Evolutionary conservation across 306 rosid genomes (phyloP), one percentile per base, ranked within the genome.

Genomic region (Quillaja saponaria): DNA sequence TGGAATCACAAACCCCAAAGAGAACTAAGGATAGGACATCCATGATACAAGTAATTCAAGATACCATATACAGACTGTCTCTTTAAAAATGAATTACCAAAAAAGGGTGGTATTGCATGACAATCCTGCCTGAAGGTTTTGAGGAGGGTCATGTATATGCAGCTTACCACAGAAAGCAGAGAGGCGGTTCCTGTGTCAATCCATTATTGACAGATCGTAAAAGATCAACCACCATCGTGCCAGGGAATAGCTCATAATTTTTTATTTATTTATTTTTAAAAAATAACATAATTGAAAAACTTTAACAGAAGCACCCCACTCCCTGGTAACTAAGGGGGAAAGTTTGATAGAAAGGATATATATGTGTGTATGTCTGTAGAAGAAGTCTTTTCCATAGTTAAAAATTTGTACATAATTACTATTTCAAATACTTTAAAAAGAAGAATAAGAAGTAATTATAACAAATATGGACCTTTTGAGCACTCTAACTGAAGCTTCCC

Each of bases 401-500:
- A 35, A 19, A 53, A 38, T 35, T 25, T 28, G 49, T 12, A 49
- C 13, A 65, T 33, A 39, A 65, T 42, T 41, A 75, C 7, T 57
- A 72, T 15, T 31, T 34, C 13, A 52, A 21, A 58, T 35, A 67
- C 54, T 18, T 28, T 53, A 13, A 63, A 49, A 25, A 52, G 48
- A 11, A 8, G 42, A 53, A 44, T 42, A 11, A 8, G 42, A 53
- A 44, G 4, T 25, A 25, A 25, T 25, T 39, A 85, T 66, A 52
- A 71, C 40, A 66, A 61, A 64, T 37, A 54, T 61, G 34, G 38
- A 89, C 96, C 99, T 84, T 88, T 78, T 20, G 86, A 72, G 79
- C 82, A 76, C 76, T 85, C 97, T 69, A 80, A 66, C 54, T 68
- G 95, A 69, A 78, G 85, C 74, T 79, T 89, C 68, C 70, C 83